phyloP scores from a whole-genome alignment of 106 monocot genomes.

The Acorus calamus region DNA sequence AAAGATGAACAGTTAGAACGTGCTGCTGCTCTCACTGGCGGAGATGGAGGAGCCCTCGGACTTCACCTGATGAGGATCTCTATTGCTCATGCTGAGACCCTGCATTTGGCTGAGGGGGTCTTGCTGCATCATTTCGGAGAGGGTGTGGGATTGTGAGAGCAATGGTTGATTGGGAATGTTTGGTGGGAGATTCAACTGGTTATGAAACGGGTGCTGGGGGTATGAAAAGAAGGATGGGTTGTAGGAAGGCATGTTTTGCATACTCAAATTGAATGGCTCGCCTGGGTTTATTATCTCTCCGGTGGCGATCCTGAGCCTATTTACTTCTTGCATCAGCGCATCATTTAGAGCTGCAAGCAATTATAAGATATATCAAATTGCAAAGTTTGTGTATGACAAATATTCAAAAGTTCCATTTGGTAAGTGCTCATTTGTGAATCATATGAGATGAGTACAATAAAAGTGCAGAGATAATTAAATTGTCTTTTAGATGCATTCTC shows the following conservation, averaged over 20 bases:
- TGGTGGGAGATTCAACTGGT: neutral
- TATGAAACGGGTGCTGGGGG: neutral
- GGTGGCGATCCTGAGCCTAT: neutral
- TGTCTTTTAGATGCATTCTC: too few relatives aligned
- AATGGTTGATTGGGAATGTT: neutral
- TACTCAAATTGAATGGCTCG: neutral
- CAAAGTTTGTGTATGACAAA: too few relatives aligned
- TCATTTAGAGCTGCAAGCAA: neutral
- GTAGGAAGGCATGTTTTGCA: neutral
- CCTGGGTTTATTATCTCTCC: neutral
- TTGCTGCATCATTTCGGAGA: neutral
- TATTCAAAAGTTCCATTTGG: too few relatives aligned
- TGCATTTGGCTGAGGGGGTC: neutral
- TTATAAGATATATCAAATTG: too few relatives aligned
- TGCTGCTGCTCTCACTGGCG: neutral
- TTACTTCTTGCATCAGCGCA: neutral
- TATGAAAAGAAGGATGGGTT: neutral
- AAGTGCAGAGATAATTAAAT: too few relatives aligned
- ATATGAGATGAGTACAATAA: too few relatives aligned
- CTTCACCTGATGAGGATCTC: neutral
- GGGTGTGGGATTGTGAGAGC: neutral
- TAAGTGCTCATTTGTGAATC: too few relatives aligned
- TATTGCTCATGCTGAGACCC: neutral
- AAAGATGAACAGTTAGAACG: neutral
- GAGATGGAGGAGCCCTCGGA: neutral